Evolutionary conservation across 1,284 basidiomycete species (phyloP).

Genomic region (Puccinia polysora): DNA sequence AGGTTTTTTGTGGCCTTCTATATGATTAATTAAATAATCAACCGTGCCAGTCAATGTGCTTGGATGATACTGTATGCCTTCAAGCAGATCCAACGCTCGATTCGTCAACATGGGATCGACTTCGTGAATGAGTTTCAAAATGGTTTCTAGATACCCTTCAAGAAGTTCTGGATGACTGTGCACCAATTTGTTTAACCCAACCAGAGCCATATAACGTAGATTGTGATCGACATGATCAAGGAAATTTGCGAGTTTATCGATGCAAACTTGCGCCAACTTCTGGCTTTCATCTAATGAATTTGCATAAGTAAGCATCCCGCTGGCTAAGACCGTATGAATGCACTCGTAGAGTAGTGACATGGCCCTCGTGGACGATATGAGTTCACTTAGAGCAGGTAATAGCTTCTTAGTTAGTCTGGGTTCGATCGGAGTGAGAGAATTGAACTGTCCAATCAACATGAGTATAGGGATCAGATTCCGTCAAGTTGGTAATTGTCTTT

Average conservation of each 20-base stretch:
- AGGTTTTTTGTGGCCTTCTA: neutral
- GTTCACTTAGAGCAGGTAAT: slow-evolving; percentile 82
- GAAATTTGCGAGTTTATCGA: slow-evolving; percentile 88
- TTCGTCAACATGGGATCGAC: slow-evolving; percentile 91
- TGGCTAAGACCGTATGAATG: slow-evolving; percentile 94
- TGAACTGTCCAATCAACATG: slow-evolving; percentile 63
- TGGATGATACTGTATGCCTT: slow-evolving; percentile 69
- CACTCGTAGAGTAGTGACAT: slow-evolving; percentile 96
- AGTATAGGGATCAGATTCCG: slow-evolving; percentile 2
- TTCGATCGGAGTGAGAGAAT: slow-evolving; percentile 81
- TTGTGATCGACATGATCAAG: slow-evolving; percentile 93
- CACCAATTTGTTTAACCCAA: slow-evolving; percentile 92
- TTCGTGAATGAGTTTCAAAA: slow-evolving; percentile 83
- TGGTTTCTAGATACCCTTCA: slow-evolving; percentile 84
- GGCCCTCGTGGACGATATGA: slow-evolving; percentile 91
- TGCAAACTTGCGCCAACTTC: slow-evolving; percentile 76
- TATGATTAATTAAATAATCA: neutral
- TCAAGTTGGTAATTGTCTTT: slow-evolving; percentile 22
- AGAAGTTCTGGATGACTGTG: slow-evolving; percentile 86
- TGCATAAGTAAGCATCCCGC: slow-evolving; percentile 70
- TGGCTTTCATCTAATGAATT: slow-evolving; percentile 53
- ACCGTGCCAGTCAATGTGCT: slow-evolving; percentile 1
- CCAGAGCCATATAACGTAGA: slow-evolving; percentile 88
- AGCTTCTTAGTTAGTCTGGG: slow-evolving; percentile 89
- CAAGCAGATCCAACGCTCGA: slow-evolving; percentile 86